Percentiles rank a stretch among this genome's conserved stretches.
Conservation (phyloP, 2,329 filamentous ascomycete species). For the Aureobasidium sp. region DNA sequence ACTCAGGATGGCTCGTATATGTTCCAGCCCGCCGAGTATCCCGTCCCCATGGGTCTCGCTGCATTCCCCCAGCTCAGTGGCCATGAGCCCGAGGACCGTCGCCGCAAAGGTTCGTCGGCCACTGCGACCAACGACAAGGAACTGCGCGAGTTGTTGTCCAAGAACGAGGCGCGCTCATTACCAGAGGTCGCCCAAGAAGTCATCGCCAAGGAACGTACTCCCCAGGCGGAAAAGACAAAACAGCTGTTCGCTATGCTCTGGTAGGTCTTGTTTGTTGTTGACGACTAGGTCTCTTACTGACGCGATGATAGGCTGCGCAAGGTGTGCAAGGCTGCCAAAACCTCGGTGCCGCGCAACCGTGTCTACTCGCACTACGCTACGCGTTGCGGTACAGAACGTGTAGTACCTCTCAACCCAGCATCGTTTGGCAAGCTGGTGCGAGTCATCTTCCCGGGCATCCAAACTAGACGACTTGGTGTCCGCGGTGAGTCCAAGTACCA, state of each 20-base stretch:
- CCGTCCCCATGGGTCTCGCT: slow-evolving; percentile 10
- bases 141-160: slow-evolving; percentile 65
- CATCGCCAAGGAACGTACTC: slow-evolving; percentile 69
- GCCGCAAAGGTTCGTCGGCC: slow-evolving; percentile 51
- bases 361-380: slow-evolving; percentile 96
- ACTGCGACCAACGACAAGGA: slow-evolving; percentile 76
- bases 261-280: slow-evolving; percentile 41
- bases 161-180: slow-evolving; percentile 58
- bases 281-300: neutral
- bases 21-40: slow-evolving; percentile 4
- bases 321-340: slow-evolving; percentile 65
- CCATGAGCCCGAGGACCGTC: slow-evolving; percentile 33
- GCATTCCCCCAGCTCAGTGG: slow-evolving; percentile 4
- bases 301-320: slow-evolving; percentile 54
- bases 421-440: slow-evolving; percentile 96
- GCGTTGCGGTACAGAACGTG: slow-evolving; percentile 83
- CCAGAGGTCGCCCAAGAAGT: slow-evolving; percentile 68
- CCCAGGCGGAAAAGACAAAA: slow-evolving; percentile 73
- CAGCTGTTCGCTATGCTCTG: slow-evolving; percentile 86
- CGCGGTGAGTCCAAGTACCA: slow-evolving; percentile 98
- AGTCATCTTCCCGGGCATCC: slow-evolving; percentile 90
- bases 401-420: slow-evolving; percentile 90
- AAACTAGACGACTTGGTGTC: slow-evolving; percentile 84
- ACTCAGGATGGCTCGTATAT: slow-evolving; percentile 13
- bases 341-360: slow-evolving; percentile 81